A percentile compares a stretch with the other conserved stretches of the same genome.
phyloP scores from a whole-genome alignment of 176 grass and related monocot genomes.

The Coix lacrymajobi region DNA sequence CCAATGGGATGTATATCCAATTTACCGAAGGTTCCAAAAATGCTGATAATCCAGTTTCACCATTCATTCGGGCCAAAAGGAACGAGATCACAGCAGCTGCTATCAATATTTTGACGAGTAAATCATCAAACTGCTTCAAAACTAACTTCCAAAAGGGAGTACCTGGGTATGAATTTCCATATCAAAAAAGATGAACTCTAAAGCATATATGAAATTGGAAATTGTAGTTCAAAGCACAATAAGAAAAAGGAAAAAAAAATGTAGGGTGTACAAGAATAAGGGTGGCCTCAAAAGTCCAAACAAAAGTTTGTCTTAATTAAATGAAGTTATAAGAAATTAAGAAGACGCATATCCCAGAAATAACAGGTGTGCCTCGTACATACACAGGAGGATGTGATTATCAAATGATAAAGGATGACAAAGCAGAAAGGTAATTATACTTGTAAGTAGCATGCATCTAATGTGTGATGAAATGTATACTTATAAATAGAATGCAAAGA shows the following conservation, averaged over 20 bases:
- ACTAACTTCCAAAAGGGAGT: conserved; percentile 94
- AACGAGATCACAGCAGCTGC: conserved; percentile 87
- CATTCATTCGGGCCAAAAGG: conserved; percentile 89
- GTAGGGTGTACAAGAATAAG: background rate
- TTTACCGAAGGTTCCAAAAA: conserved; percentile 99
- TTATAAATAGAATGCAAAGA: background rate
- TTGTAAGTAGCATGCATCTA: background rate
- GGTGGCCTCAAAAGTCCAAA: background rate
- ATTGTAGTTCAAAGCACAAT: background rate
- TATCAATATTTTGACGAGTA: conserved; percentile 99
- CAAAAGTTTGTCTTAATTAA: background rate
- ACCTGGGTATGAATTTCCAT: conserved; percentile 40
- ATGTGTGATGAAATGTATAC: background rate
- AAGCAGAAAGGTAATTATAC: background rate
- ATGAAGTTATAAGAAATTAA: background rate
- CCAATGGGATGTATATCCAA: conserved; percentile 16
- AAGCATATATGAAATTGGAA: background rate
- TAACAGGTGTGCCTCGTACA: background rate
- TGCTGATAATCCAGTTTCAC: conserved; percentile 78
- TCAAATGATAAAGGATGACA: background rate
- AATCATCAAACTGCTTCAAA: conserved; percentile 98
- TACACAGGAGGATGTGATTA: background rate
- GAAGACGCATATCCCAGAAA: background rate
- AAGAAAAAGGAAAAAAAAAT: background rate
- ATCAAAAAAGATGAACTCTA: conserved; percentile 14